Evolutionary conservation across 2,329 filamentous ascomycete genomes (phyloP).

Genomic region (Gnomoniopsis smithogilvyi): DNA sequence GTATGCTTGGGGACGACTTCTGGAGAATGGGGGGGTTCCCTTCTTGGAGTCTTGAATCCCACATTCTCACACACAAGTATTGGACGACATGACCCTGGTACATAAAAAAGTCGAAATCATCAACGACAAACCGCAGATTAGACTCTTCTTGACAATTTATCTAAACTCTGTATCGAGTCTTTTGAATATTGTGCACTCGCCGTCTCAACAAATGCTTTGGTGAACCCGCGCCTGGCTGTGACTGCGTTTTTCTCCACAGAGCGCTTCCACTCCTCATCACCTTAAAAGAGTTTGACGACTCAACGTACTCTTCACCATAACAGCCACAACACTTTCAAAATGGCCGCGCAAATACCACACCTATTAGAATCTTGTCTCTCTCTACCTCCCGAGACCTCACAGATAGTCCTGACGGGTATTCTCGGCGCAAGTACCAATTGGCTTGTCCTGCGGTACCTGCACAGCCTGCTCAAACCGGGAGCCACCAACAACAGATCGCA

Average conservation of each 20-base stretch:
- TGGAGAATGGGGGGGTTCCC: no score
- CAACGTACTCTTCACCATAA: neutral
- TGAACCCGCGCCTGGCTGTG: neutral
- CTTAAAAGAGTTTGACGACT: conserved; percentile 11
- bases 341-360: conserved; percentile 45
- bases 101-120: no score
- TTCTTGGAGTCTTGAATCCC: no score
- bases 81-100: no score
- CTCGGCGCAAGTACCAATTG: conserved; percentile 63
- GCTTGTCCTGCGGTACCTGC: conserved; percentile 58
- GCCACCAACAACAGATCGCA: conserved; percentile 8
- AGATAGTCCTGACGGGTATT: conserved; percentile 67
- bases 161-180: no score
- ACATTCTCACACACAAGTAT: no score
- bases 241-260: conserved; percentile 2
- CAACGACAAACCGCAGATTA: no score
- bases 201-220: neutral
- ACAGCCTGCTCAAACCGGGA: conserved; percentile 36
- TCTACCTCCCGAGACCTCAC: conserved; percentile 54
- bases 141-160: no score
- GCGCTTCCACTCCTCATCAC: neutral
- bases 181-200: no score
- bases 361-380: conserved; percentile 63
- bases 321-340: neutral
- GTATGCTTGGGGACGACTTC: no score